phyloP scores from a whole-genome alignment of 177 flowering plant species.

The Vitis hybrid region DNA sequence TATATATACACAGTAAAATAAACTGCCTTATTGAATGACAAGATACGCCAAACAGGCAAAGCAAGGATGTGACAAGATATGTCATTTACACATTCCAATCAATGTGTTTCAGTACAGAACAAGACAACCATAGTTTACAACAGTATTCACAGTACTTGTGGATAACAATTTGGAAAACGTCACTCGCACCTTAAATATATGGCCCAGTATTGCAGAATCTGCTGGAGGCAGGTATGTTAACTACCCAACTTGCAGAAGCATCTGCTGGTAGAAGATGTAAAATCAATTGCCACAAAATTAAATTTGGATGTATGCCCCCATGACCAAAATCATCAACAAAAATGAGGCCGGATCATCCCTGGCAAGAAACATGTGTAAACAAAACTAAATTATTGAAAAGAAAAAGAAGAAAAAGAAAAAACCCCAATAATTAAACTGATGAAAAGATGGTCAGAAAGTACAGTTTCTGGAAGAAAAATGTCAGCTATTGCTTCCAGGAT shows the following conservation, averaged over 20 bases:
- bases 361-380: background rate
- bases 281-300: background rate
- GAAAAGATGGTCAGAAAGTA: background rate
- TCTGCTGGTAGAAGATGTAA: background rate
- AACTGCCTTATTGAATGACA: background rate
- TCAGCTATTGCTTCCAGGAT: background rate
- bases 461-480: background rate
- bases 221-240: background rate
- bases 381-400: background rate
- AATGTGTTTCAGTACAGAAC: background rate
- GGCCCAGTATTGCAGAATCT: background rate
- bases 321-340: background rate
- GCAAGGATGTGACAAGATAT: background rate
- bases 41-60: background rate
- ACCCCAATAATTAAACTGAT: background rate
- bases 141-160: background rate
- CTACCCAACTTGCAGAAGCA: background rate
- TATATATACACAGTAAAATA: too few species aligned
- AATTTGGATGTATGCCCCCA: background rate
- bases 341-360: conserved; percentile 1
- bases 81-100: background rate
- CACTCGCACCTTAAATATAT: background rate
- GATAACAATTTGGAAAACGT: background rate
- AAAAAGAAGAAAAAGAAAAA: background rate
- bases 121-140: background rate